Evolutionary conservation across 1,139 yeast species (phyloP).

Genomic region (Magnusiomyces tetraspermus): DNA sequence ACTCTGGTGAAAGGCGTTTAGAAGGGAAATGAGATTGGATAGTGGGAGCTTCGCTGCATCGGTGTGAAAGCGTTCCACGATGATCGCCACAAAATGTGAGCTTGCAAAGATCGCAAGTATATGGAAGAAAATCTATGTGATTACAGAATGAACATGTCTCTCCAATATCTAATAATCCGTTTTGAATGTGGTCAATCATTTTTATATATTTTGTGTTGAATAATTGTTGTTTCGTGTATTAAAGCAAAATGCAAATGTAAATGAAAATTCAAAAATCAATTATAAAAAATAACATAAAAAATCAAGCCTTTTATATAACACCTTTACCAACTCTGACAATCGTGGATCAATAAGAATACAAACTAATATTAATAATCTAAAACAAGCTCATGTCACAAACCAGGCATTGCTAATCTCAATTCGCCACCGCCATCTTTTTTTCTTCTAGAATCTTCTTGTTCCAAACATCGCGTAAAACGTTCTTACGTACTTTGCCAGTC

Average conservation of each 20-base stretch:
- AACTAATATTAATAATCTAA: not conserved
- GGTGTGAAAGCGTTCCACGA: slow-evolving; percentile 39
- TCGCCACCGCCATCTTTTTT: not conserved
- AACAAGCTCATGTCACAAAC: not conserved
- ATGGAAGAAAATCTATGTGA: slow-evolving; percentile 47
- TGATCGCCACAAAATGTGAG: slow-evolving; percentile 43
- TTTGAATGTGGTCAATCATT: no score
- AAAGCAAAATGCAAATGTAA: no score
- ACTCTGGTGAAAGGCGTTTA: not conserved
- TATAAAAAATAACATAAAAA: no score
- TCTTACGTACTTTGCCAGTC: slow-evolving; percentile 33
- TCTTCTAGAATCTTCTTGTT: slow-evolving; percentile 5
- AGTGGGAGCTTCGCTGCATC: slow-evolving; percentile 28
- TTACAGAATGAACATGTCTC: slow-evolving; percentile 43
- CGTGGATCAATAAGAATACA: no score
- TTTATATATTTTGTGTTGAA: no score
- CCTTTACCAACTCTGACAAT: no score
- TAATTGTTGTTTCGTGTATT: no score
- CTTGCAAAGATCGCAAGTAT: slow-evolving; percentile 41
- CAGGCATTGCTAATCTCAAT: not conserved
- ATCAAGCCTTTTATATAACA: no score
- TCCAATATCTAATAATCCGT: slow-evolving; percentile 49
- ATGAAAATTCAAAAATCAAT: no score
- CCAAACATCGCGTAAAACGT: slow-evolving; percentile 25
- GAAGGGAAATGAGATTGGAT: not conserved